These are phyloP conservation scores for Astrocystis sublimbata DNA, from an alignment of 495 filamentous ascomycete genomes.

Conservation along the genomic window DNA sequence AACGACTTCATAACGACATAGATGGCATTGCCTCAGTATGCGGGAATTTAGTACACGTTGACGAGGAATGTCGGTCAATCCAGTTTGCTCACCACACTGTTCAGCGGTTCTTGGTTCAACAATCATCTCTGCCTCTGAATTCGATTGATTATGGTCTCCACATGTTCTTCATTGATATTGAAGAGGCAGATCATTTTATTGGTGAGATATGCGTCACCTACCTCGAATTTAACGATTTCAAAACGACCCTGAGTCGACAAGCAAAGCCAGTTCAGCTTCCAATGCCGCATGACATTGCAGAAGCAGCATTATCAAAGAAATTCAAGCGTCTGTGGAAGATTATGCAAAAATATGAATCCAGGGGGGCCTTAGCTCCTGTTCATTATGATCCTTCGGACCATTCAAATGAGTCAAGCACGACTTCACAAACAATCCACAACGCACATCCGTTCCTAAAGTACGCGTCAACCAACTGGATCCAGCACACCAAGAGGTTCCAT, in stretches of 20 bases:
- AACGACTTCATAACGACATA: conserved; percentile 28
- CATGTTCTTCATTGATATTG: conserved; percentile 6
- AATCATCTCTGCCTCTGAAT: too few relatives aligned
- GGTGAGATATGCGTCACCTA: conserved; percentile 38
- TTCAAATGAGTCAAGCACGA: neutral
- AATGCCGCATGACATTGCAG: neutral
- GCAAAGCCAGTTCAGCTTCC: neutral
- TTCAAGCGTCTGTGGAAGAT: too few relatives aligned
- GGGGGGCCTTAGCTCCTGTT: too few relatives aligned
- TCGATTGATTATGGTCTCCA: neutral
- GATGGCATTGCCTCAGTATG: conserved; percentile 31
- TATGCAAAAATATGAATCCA: too few relatives aligned
- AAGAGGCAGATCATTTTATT: conserved; percentile 12
- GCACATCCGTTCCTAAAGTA: conserved; percentile 11
- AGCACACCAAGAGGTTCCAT: neutral
- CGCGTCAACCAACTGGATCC: conserved; percentile 10
- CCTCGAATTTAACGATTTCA: conserved; percentile 35
- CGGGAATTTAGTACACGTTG: conserved; percentile 34
- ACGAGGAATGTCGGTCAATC: conserved; percentile 37
- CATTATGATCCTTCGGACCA: too few relatives aligned
- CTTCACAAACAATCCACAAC: neutral
- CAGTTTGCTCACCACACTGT: conserved; percentile 40
- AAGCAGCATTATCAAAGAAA: neutral
- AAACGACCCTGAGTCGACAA: conserved; percentile 5
- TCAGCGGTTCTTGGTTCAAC: conserved; percentile 34